These are phyloP conservation scores for Suillus subluteus DNA, from an alignment of 768 basidiomycete species.

Conservation along the genomic window DNA sequence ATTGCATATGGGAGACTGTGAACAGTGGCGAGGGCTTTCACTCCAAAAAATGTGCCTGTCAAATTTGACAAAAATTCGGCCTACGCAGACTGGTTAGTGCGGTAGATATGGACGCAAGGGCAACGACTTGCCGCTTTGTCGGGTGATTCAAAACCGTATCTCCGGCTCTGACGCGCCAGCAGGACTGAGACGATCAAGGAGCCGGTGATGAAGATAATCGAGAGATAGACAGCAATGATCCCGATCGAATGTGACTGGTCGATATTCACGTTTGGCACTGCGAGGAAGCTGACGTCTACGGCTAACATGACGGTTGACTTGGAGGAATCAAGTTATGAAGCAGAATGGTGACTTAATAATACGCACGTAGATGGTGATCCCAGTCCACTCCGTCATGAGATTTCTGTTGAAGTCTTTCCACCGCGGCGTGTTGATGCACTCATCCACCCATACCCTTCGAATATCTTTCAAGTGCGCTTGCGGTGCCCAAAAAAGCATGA, in stretches of 20 bases:
- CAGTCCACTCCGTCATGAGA: constrained; percentile 50
- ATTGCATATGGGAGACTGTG: constrained; percentile 38
- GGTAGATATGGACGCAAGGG: not conserved
- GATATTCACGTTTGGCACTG: constrained; percentile 47
- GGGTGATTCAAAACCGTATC: constrained; percentile 25
- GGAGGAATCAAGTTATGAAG: not conserved
- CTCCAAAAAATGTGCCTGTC: constrained; percentile 21
- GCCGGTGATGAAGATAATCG: constrained; percentile 40
- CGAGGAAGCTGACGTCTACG: constrained; percentile 57
- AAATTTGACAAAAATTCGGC: constrained; percentile 25
- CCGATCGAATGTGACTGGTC: constrained; percentile 16
- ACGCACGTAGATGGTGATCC: constrained; percentile 50
- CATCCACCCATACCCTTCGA: constrained; percentile 13
- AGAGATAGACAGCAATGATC: constrained; percentile 42
- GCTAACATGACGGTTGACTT: constrained; percentile 55
- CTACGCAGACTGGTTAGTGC: constrained; percentile 17
- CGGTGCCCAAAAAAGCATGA: constrained; percentile 14
- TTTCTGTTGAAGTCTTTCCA: constrained; percentile 47
- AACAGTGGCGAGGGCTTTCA: constrained; percentile 35
- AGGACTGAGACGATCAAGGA: constrained; percentile 39
- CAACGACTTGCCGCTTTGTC: constrained; percentile 32
- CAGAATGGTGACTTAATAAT: too few species aligned
- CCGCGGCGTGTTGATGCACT: constrained; percentile 32
- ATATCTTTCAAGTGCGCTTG: constrained; percentile 6
- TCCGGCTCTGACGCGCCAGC: constrained; percentile 41